Base-by-base conservation (phyloP, 2,329 filamentous ascomycete species). In the Aspergillus bombycis region DNA sequence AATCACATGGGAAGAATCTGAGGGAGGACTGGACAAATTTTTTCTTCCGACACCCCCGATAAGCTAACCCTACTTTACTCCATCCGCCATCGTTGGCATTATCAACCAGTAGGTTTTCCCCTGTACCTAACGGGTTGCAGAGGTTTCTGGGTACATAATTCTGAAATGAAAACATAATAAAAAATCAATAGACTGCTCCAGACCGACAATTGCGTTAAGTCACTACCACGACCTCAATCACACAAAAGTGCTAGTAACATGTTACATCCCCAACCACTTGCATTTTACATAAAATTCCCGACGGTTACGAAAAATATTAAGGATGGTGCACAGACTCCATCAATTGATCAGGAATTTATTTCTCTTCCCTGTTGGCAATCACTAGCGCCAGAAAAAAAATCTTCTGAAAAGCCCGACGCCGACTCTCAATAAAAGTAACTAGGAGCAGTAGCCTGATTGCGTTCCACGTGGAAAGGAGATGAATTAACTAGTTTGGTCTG, bases 1-100 rank as follows among this genome's bases (percentile, higher is more conserved):
- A 48, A 28, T 55, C 52, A 55, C 52, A 55, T 55, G 52, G 52
- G 30, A 38, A 16, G n/a, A 36, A 54, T 4, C 19, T 26, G 21
- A 41, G 7, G 34, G 10, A 28, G 32, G 30, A 34, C 30, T 36
- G 19, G 30, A n/a, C 10, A 8, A 36, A 14, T 1, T 23, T 54
- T 36, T 36, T 36, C 26, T 26, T 12, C 36, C 6, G 52, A 6
- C 6, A 14, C 7, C 32, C 52, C 34, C 34, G 48, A 32, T 52
- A 52, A 52, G 32, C 32, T 41, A 55, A 14, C 52, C 52, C 52
- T 55, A 55, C n/a, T 38, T 38, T 23, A 55, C 48, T 32, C 48
- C 48, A 34, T 52, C 28, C 3, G 19, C 48, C 19, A 32, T 30
- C 19, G 46, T 30, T 50, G 46, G 46, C 48, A 52, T 52, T 52